Evolutionary conservation across 139 green algal species (phyloP), one percentile per base, ranked within the genome.

Genomic region (Picocystis salinarum): DNA sequence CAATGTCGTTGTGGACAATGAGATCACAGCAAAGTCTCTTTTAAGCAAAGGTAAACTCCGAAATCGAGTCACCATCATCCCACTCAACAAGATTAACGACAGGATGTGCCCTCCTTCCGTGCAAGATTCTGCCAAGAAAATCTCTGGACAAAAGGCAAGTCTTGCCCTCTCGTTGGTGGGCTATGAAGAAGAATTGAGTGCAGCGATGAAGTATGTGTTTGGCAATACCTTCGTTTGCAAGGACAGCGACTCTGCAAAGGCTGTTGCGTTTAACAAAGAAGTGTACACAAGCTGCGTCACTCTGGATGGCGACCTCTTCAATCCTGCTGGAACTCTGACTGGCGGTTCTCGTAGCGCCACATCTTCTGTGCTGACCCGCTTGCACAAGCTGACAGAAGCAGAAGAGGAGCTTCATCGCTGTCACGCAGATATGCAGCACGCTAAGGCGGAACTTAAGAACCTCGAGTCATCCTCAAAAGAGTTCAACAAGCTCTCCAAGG

Each of bases 301-400:
- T 3, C 65, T 95, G 5, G 82, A 99, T 46, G 88, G 88, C 4
- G 86, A 97, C 42, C 67, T 91, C 56, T 95, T 92, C 73, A 91
- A 92, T 66, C 88, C 88, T 1, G 39, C 33, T n/a, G 77, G 77
- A 23, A 62, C 66, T 3, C 61, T 90, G 7, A 86, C 78, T 19
- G 80, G 77, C 6, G 83, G 85, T 18, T 87, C 71, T 3, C 69
- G 80, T 34, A 64, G 53, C 46, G 64, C 45, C n/a, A 36, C 30
- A 5, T 7, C 23, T 24, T 68, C 52, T 13, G 20, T 86, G 27
- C 71, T 92, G 40, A 52, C 61, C 1, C 49, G 58, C 26, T 66
- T 96, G 47, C 41, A 74, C 12, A 64, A 64, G 34, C 66, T 96
- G 50, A n/a, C 44, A 1, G 49, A 62, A 23, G 69, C 67, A 18